Evolutionary conservation across 257 asterid genomes (phyloP).

Genomic region (Ilex asprella): DNA sequence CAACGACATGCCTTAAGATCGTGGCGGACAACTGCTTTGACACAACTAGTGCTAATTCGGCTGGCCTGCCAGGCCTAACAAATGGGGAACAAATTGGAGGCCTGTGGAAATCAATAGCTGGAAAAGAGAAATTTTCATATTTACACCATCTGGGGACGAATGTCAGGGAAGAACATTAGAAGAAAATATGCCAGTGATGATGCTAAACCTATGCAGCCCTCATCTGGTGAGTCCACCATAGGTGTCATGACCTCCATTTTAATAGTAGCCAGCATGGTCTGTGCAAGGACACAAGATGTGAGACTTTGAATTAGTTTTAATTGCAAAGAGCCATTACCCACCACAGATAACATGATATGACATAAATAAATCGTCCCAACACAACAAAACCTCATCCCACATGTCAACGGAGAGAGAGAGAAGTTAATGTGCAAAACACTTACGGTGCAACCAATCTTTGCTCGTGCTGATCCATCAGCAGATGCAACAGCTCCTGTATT

Average conservation of each 20-base stretch:
- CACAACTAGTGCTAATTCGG: conserved; percentile 78
- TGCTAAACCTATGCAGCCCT: conserved; percentile 76
- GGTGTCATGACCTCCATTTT: conserved; percentile 97
- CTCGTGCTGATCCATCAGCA: conserved; percentile 90
- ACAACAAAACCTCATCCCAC: too few relatives aligned
- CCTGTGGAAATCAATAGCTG: conserved; percentile 93
- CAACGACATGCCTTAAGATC: conserved; percentile 56
- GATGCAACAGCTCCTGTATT: conserved; percentile 77
- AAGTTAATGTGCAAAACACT: conserved; percentile 20
- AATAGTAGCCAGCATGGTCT: conserved; percentile 96
- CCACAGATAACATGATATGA: neutral
- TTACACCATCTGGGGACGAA: conserved; percentile 1
- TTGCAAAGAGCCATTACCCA: neutral
- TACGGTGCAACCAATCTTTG: conserved; percentile 89
- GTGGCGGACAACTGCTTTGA: conserved; percentile 80
- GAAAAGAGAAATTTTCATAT: conserved; percentile 14
- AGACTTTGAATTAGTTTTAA: conserved; percentile 8
- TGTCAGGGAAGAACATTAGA: neutral
- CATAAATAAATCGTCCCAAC: too few relatives aligned
- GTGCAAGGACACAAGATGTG: conserved; percentile 9
- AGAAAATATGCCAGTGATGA: conserved; percentile 3
- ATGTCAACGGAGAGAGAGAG: too few relatives aligned
- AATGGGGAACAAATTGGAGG: conserved; percentile 97
- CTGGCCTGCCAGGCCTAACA: conserved; percentile 95
- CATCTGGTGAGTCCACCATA: conserved; percentile 64